Conservation (phyloP, 257 asterid genomes). For the Marsdenia floribunda region DNA sequence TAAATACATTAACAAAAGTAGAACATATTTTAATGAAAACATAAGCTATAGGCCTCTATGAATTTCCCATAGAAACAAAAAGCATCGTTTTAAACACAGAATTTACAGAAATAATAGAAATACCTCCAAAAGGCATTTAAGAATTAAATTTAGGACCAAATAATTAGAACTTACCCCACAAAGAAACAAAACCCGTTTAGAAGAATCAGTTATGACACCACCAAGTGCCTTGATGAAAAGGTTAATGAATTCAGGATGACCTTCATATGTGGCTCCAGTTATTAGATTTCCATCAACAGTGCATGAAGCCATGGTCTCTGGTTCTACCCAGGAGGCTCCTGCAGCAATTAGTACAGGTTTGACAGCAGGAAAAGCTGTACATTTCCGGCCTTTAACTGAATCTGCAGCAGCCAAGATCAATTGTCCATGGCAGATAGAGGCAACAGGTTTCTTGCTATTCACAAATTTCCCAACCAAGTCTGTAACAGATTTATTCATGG, state of each 20-base stretch:
- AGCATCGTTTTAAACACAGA: background rate
- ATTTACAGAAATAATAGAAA: background rate
- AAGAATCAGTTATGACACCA: slow-evolving; percentile 72
- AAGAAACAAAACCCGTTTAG: slow-evolving; percentile 67
- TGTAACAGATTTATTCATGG: slow-evolving; percentile 57
- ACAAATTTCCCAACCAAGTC: slow-evolving; percentile 56
- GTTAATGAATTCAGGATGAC: slow-evolving; percentile 81
- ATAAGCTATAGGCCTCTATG: background rate
- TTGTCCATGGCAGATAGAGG: slow-evolving; percentile 86
- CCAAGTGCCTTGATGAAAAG: slow-evolving; percentile 83
- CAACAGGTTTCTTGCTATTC: slow-evolving; percentile 53
- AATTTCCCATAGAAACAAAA: background rate
- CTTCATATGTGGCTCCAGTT: slow-evolving; percentile 73
- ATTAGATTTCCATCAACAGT: slow-evolving; percentile 70
- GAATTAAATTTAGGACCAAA: slow-evolving; percentile 9
- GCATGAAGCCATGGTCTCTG: slow-evolving; percentile 72
- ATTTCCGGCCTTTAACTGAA: slow-evolving; percentile 53
- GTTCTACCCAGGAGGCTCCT: slow-evolving; percentile 91
- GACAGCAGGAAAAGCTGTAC: slow-evolving; percentile 83
- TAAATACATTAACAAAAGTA: background rate
- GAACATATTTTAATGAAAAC: background rate
- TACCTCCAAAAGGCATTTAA: background rate
- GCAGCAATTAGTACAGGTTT: slow-evolving; percentile 73
- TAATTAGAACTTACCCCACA: slow-evolving; percentile 72
- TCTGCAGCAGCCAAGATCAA: slow-evolving; percentile 86